Base-by-base conservation (phyloP, 1,284 basidiomycete genomes). In the Anthracocystis panici-leucophaei region DNA sequence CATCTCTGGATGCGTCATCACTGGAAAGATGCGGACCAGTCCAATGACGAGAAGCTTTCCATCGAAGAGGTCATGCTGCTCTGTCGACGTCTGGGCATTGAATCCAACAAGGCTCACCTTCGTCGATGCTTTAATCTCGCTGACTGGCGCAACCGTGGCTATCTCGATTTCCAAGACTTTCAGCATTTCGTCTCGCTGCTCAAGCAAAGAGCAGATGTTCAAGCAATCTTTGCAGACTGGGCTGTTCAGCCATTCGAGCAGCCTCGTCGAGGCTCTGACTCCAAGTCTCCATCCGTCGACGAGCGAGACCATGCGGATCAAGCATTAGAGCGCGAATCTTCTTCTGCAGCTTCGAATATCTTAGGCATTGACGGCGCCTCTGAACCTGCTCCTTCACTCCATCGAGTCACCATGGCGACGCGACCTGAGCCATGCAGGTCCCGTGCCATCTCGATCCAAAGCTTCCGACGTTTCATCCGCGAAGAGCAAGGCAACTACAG, bases 121-220 rank as follows among this genome's bases (percentile, higher is more conserved):
- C 79, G 87, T 60, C 86, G 88, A 35, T 82, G 91, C 57, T 95
- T 95, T 87, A 88, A 93, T 91, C 88, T 90, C 87, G 91, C 92
- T 1, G 93, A 95, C 82, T 84, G 85, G 5, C 87, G 89, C 45
- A 86, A 88, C n/a, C 88, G 88, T 2, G 90, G 89, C 4, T 92
- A 88, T 69, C 89, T 99, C 42, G 91, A 95, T 85, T 94, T 95
- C 82, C 83, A 88, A 2, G 91, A 92, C 68, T 98, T 98, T 83
- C 92, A 92, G 71, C 87, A 88, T 16, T 95, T 98, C 71, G 93
- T 97, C 75, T 92, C 92, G 82, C 87, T 92, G 8, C 88, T 97
- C 57, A 96, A 96, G 83, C 88, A 89, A 2, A 89, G 95, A 21
- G 90, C 91, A 0, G 96, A 98, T 73, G 86, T 98, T 2, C 91